Evolutionary conservation across 768 basidiomycete species (phyloP).

Genomic region (Boletus barrowsii): DNA sequence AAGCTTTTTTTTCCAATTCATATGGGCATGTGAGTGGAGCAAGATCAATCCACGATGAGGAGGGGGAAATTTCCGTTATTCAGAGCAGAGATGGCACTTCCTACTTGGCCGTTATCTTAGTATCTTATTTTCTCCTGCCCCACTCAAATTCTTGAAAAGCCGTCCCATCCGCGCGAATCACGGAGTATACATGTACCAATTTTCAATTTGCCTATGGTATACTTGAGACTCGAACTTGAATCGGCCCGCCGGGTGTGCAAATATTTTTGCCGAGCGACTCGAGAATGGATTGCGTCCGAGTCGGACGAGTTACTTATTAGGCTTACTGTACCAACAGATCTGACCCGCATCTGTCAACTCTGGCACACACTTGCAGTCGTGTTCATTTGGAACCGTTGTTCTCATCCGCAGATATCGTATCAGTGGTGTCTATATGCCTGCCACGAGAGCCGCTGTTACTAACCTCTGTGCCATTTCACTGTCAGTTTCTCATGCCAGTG

Average conservation of each 20-base stretch:
- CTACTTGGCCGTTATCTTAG: too few relatives aligned
- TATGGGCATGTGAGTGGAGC: too few relatives aligned
- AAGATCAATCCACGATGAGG: too few relatives aligned
- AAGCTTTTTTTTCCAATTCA: too few relatives aligned
- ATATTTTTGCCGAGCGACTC: not conserved
- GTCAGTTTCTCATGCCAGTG: not conserved
- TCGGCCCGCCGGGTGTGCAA: not conserved
- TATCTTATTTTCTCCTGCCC: not conserved
- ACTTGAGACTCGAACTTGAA: not conserved
- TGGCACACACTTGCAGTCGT: not conserved
- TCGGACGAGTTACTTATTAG: not conserved
- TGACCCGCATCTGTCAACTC: not conserved
- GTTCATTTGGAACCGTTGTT: not conserved
- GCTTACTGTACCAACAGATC: not conserved
- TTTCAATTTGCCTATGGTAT: not conserved
- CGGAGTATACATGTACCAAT: not conserved
- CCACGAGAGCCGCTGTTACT: not conserved
- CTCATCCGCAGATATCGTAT: not conserved
- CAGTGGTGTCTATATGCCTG: not conserved
- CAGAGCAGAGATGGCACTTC: too few relatives aligned
- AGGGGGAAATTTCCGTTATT: too few relatives aligned
- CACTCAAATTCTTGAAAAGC: not conserved
- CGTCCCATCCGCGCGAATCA: slow-evolving; percentile 2
- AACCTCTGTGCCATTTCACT: not conserved
- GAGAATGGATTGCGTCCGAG: not conserved